phyloP scores from a whole-genome alignment of 768 basidiomycete genomes.

The Amanita rubescens region DNA sequence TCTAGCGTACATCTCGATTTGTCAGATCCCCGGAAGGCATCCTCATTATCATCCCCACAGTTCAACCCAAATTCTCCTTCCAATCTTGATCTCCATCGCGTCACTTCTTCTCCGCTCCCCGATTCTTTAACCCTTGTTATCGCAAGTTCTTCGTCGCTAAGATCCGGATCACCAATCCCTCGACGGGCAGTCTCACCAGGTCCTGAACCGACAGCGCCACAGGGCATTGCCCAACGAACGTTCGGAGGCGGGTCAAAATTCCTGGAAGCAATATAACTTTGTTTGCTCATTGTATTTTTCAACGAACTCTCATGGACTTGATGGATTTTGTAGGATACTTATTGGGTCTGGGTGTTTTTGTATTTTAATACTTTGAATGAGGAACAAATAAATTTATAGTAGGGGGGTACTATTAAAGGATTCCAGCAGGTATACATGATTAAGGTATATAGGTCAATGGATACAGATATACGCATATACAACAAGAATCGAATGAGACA shows the following conservation, averaged over 20 bases:
- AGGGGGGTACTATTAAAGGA: no score
- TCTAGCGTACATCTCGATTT: constrained; percentile 22
- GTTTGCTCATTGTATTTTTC: neutral
- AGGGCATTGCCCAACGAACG: constrained; percentile 26
- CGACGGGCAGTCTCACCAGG: constrained; percentile 7
- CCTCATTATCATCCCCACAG: constrained; percentile 8
- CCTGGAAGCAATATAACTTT: constrained; percentile 30
- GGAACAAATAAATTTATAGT: no score
- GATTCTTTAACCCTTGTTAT: constrained; percentile 15
- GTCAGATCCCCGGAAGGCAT: constrained; percentile 14
- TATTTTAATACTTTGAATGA: no score
- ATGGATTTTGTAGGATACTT: neutral
- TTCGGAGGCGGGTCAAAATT: constrained; percentile 43
- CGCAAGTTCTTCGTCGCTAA: constrained; percentile 16
- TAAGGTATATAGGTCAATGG: neutral
- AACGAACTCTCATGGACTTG: neutral
- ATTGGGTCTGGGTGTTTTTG: neutral
- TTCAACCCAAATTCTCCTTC: constrained; percentile 20
- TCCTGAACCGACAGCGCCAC: constrained; percentile 8
- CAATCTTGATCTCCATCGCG: constrained; percentile 17
- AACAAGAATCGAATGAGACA: neutral
- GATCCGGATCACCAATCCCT: constrained; percentile 6
- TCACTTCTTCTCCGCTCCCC: constrained; percentile 25
- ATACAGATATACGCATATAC: neutral
- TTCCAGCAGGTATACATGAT: neutral